phyloP scores from a whole-genome alignment of 1,284 basidiomycete genomes.

The Laetiporus sulphureus region DNA sequence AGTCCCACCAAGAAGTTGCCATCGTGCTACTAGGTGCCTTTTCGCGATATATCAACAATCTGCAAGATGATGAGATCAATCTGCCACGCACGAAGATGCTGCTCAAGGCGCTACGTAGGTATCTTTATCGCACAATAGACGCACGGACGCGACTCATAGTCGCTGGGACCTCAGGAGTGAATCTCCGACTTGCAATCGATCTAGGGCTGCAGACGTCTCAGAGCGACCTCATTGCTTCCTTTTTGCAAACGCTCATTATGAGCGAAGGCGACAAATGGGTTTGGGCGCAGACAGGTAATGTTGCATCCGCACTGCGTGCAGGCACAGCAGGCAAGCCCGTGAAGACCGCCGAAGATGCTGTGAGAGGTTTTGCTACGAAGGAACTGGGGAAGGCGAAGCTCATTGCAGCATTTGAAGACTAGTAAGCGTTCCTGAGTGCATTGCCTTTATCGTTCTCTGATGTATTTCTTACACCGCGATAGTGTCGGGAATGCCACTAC shows the following conservation, averaged over 20 bases:
- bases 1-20: constrained; percentile 66
- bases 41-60: constrained; percentile 73
- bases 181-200: constrained; percentile 79
- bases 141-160: too few species aligned
- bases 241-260: constrained; percentile 80
- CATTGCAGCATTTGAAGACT: constrained; percentile 76
- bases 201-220: constrained; percentile 71
- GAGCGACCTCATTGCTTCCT: constrained; percentile 74
- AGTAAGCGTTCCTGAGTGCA: constrained; percentile 52
- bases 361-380: constrained; percentile 70
- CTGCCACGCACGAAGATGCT: constrained; percentile 57
- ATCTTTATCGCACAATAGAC: neutral
- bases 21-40: constrained; percentile 74
- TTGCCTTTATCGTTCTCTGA: neutral
- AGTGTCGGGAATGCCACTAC: constrained; percentile 78
- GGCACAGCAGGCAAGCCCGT: constrained; percentile 66
- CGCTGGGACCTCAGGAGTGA: constrained; percentile 51
- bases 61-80: constrained; percentile 64
- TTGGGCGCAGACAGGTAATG: constrained; percentile 46
- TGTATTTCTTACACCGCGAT: neutral
- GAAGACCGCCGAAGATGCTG: constrained; percentile 52
- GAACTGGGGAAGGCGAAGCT: constrained; percentile 69
- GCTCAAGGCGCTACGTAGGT: constrained; percentile 68
- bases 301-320: constrained; percentile 54
- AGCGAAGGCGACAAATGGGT: constrained; percentile 84